Conservation (phyloP, 768 basidiomycete species). For the Lactarius trivialis region DNA sequence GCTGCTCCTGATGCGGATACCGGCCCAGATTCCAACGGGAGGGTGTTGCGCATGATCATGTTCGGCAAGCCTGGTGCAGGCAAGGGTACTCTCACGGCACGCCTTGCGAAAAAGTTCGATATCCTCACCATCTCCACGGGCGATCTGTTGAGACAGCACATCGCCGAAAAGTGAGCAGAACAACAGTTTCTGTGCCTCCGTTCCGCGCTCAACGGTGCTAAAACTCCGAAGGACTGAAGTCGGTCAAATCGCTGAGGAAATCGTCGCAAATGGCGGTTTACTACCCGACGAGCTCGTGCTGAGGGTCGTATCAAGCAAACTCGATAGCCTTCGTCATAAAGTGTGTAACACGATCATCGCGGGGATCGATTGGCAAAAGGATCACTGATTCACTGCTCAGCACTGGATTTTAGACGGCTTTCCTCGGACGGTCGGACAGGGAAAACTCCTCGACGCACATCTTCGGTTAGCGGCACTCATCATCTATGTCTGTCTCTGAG, state of each 20-base stretch:
- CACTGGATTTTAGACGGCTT: conserved; percentile 94
- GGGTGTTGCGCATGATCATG: conserved; percentile 56
- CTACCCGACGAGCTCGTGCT: conserved; percentile 78
- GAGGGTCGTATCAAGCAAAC: conserved; percentile 64
- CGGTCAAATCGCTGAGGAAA: conserved; percentile 65
- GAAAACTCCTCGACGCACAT: conserved; percentile 67
- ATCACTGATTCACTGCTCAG: conserved; percentile 32
- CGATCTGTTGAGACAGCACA: conserved; percentile 80
- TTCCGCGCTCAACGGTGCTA: neutral
- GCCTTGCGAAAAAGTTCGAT: conserved; percentile 75
- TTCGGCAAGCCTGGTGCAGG: conserved; percentile 80
- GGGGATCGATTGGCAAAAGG: neutral
- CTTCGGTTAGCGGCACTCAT: conserved; percentile 45
- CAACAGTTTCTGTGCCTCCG: neutral
- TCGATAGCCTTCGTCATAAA: conserved; percentile 59
- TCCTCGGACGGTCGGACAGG: conserved; percentile 84
- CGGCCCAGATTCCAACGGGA: conserved; percentile 21
- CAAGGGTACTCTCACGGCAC: conserved; percentile 76
- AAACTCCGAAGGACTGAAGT: conserved; percentile 48
- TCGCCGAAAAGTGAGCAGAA: conserved; percentile 49
- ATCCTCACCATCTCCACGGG: conserved; percentile 75
- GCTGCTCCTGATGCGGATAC: conserved; percentile 15
- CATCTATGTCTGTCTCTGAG: neutral
- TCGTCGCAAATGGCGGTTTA: conserved; percentile 73
- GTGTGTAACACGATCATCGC: conserved; percentile 32